Evolutionary conservation across 768 basidiomycete genomes (phyloP).

Genomic region (Boletus coccyginus): DNA sequence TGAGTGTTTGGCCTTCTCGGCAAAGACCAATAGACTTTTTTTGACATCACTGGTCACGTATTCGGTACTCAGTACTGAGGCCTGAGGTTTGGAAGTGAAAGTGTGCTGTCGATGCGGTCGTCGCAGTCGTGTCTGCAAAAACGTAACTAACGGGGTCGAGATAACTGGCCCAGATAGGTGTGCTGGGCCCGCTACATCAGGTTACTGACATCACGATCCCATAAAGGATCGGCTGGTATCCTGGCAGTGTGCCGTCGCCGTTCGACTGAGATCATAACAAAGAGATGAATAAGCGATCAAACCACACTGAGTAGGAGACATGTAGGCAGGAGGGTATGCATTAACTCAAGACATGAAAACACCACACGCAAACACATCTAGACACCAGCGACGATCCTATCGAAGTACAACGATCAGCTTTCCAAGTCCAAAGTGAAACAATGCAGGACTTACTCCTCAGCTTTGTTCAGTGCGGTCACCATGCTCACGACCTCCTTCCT

Average conservation of each 20-base stretch:
- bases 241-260: not conserved
- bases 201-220: too few relatives aligned
- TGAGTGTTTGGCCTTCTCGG: too few relatives aligned
- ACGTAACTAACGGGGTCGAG: not conserved
- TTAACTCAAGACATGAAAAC: slow-evolving; percentile 15
- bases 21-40: too few relatives aligned
- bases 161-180: too few relatives aligned
- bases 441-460: slow-evolving; percentile 85
- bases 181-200: too few relatives aligned
- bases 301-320: slow-evolving; percentile 18
- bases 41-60: too few relatives aligned
- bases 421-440: not conserved
- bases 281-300: slow-evolving; percentile 18
- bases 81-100: too few relatives aligned
- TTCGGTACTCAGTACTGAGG: too few relatives aligned
- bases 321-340: slow-evolving; percentile 29
- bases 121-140: too few relatives aligned
- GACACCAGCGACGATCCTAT: slow-evolving; percentile 64
- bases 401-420: slow-evolving; percentile 8
- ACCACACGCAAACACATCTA: slow-evolving; percentile 26
- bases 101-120: too few relatives aligned
- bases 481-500: slow-evolving; percentile 93
- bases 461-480: slow-evolving; percentile 93
- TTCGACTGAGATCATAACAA: not conserved
- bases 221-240: too few relatives aligned